phyloP scores from a whole-genome alignment of 2,329 filamentous ascomycete species.

The Fusarium chlamydosporum region DNA sequence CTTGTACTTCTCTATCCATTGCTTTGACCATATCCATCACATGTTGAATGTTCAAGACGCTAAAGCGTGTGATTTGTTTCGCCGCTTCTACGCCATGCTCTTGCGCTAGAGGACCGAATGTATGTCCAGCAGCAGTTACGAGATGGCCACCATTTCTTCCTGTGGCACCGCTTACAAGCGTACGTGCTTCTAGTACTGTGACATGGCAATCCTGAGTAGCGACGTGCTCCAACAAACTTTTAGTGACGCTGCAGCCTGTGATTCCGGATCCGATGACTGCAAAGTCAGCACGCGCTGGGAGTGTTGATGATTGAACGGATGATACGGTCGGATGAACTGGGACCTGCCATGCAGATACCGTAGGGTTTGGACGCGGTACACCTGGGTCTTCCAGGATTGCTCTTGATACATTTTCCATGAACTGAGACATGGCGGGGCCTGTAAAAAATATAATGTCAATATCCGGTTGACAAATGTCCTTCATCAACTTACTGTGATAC shows the following conservation, averaged over 20 bases:
- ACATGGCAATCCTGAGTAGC: constrained; percentile 17
- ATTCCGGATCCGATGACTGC: constrained; percentile 53
- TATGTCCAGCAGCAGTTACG: constrained; percentile 47
- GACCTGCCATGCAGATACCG: constrained; percentile 49
- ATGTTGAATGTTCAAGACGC: constrained; percentile 15
- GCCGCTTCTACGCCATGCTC: constrained; percentile 14
- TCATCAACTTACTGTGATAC: too few species aligned
- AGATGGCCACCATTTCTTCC: constrained; percentile 53
- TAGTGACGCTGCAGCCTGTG: constrained; percentile 51
- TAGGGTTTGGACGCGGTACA: constrained; percentile 46
- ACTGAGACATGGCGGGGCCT: neutral
- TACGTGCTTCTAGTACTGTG: constrained; percentile 50
- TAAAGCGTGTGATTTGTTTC: constrained; percentile 37
- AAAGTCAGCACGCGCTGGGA: constrained; percentile 44
- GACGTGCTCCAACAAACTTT: constrained; percentile 43
- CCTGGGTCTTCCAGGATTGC: constrained; percentile 40
- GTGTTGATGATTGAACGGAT: constrained; percentile 40
- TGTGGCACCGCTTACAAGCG: constrained; percentile 51
- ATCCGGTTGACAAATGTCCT: too few species aligned
- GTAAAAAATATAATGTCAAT: too few species aligned
- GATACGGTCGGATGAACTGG: constrained; percentile 45
- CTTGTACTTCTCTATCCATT: constrained; percentile 1
- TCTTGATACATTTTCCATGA: neutral
- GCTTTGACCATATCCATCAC: constrained; percentile 7
- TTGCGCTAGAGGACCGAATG: constrained; percentile 44